phyloP scores from a whole-genome alignment of 176 grass and related monocot species.

The Carex pumila region DNA sequence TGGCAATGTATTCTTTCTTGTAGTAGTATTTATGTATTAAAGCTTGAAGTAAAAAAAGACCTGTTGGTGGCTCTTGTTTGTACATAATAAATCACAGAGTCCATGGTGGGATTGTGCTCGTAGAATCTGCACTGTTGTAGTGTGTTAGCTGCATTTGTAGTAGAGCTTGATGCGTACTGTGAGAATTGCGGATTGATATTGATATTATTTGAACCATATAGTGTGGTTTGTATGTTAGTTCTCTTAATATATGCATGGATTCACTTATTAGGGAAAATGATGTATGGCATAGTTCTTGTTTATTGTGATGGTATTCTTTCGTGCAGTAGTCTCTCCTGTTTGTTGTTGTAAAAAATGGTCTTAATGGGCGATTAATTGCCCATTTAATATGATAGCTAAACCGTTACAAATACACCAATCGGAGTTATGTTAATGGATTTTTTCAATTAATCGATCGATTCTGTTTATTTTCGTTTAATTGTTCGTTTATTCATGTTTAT shows the following conservation, averaged over 20 bases:
- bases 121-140: slow-evolving; percentile 2
- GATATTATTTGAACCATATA: neutral
- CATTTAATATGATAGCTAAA: no score
- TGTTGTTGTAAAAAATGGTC: no score
- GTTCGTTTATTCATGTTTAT: no score
- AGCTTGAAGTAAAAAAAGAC: slow-evolving; percentile 15
- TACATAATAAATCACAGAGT: slow-evolving; percentile 18
- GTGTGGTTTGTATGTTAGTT: slow-evolving; percentile 10
- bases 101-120: neutral
- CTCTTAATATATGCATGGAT: neutral
- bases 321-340: no score
- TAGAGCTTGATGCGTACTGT: neutral
- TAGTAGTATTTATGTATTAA: slow-evolving; percentile 11
- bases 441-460: no score
- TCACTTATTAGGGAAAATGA: neutral
- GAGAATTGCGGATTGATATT: neutral
- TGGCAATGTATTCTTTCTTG: neutral
- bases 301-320: no score
- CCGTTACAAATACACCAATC: no score
- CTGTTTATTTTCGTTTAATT: no score
- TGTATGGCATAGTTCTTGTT: no score
- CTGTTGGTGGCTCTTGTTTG: neutral
- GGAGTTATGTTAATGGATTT: no score
- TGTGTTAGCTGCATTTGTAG: slow-evolving; percentile 14
- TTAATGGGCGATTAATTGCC: no score